Conservation (phyloP, 2,329 filamentous ascomycete species). For the Hansfordia pulvinata region DNA sequence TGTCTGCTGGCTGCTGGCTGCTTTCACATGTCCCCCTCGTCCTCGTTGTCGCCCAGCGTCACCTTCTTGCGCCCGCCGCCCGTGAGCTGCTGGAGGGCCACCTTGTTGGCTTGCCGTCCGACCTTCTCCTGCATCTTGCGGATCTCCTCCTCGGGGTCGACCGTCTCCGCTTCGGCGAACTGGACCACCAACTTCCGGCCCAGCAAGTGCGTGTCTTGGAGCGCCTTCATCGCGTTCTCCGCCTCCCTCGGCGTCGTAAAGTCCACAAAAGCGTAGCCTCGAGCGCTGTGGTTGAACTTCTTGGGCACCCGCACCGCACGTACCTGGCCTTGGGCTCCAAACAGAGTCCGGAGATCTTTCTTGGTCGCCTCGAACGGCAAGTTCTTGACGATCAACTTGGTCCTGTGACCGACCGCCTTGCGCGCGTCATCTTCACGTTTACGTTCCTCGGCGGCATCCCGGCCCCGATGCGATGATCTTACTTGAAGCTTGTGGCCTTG, state of each 20-base stretch:
- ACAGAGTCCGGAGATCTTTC: conserved; percentile 77
- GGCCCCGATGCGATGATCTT: conserved; percentile 73
- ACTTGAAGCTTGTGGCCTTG: conserved; percentile 78
- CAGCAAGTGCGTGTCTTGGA: conserved; percentile 85
- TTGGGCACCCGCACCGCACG: conserved; percentile 87
- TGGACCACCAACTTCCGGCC: conserved; percentile 82
- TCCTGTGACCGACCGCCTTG: conserved; percentile 62
- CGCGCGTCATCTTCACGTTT: conserved; percentile 72
- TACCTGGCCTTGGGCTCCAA: conserved; percentile 83
- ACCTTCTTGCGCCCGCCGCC: conserved; percentile 77
- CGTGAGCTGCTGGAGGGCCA: conserved; percentile 79
- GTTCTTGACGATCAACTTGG: conserved; percentile 97
- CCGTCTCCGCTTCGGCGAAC: conserved; percentile 75
- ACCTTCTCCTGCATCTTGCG: conserved; percentile 96
- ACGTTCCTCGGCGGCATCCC: conserved; percentile 78
- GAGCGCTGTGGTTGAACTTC: conserved; percentile 79
- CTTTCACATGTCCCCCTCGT: conserved; percentile 31
- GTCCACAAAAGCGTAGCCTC: conserved; percentile 94
- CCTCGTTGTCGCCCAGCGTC: conserved; percentile 63
- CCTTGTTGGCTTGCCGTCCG: conserved; percentile 77
- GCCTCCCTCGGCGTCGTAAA: conserved; percentile 88
- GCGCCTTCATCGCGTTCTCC: conserved; percentile 74
- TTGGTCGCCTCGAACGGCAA: conserved; percentile 90
- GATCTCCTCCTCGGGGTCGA: conserved; percentile 92
- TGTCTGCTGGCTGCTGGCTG: conserved; percentile 10